Conservation (phyloP, 306 rosid genomes). For the Rosa persica region DNA sequence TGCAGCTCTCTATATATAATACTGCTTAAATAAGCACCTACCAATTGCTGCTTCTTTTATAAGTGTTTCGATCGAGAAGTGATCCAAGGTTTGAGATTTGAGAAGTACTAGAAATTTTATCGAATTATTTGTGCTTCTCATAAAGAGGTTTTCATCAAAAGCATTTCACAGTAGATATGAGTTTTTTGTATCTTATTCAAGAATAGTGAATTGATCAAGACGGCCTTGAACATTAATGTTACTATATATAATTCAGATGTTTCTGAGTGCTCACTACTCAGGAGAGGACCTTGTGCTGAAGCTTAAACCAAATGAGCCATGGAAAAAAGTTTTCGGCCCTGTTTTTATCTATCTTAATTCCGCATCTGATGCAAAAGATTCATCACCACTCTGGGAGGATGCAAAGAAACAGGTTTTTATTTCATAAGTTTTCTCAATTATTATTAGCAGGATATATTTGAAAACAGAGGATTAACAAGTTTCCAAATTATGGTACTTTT, state of each 20-base stretch:
- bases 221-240: not conserved
- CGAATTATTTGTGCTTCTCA: too few species aligned
- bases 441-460: not conserved
- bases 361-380: constrained; percentile 10
- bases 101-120: too few species aligned
- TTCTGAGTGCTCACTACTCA: constrained; percentile 46
- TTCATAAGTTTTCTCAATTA: not conserved
- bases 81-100: too few species aligned
- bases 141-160: too few species aligned
- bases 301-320: constrained; percentile 30
- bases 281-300: constrained; percentile 45
- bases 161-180: too few species aligned
- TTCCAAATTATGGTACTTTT: not conserved
- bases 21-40: too few species aligned
- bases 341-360: constrained; percentile 41
- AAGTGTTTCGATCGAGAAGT: too few species aligned
- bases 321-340: constrained; percentile 57
- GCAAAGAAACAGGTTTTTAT: constrained; percentile 40
- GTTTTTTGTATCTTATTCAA: not conserved
- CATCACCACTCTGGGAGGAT: constrained; percentile 41
- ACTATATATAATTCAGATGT: constrained; percentile 28
- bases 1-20: too few species aligned
- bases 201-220: not conserved
- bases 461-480: not conserved
- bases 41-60: too few species aligned